Percentiles rank a stretch among this genome's conserved stretches.
phyloP scores from a whole-genome alignment of 163 green algal species.

The Chlamydomonas reinhardtii region DNA sequence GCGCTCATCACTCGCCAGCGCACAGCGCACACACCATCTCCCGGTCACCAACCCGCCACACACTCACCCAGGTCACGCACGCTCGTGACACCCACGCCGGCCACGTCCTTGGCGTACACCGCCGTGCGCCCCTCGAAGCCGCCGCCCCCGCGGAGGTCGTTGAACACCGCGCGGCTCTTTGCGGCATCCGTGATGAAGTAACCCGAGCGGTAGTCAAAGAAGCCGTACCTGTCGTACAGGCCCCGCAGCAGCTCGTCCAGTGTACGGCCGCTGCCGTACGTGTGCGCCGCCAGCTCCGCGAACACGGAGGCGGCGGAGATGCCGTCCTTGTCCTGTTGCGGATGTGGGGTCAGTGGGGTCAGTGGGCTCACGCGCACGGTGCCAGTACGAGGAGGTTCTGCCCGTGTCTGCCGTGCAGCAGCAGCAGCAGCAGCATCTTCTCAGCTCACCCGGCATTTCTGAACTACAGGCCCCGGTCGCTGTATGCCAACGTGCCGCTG shows the following conservation, averaged over 20 bases:
- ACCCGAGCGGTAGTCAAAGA: conserved; percentile 63
- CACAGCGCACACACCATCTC: no score
- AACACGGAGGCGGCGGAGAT: conserved; percentile 76
- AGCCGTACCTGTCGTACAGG: conserved; percentile 63
- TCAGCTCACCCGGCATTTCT: no score
- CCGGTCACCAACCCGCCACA: no score
- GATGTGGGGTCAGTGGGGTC: no score
- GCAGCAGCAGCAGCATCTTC: no score
- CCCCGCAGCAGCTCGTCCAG: conserved; percentile 9
- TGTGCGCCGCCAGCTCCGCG: conserved; percentile 75
- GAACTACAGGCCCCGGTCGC: no score
- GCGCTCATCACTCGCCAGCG: no score
- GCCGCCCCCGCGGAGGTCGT: conserved; percentile 56
- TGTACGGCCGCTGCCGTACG: conserved; percentile 52
- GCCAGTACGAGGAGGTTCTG: no score
- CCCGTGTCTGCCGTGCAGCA: no score
- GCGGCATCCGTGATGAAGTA: conserved; percentile 80
- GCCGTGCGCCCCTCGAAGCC: conserved; percentile 1
- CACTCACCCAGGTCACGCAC: conserved; percentile 67
- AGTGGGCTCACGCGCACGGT: no score
- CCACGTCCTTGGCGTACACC: conserved; percentile 45
- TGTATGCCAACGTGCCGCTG: no score
- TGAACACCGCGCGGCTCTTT: conserved; percentile 70
- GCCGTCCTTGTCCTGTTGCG: conserved; percentile 79
- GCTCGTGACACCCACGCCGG: conserved; percentile 51